Conservation (phyloP, 768 basidiomycete genomes). For the Russula sp. region DNA sequence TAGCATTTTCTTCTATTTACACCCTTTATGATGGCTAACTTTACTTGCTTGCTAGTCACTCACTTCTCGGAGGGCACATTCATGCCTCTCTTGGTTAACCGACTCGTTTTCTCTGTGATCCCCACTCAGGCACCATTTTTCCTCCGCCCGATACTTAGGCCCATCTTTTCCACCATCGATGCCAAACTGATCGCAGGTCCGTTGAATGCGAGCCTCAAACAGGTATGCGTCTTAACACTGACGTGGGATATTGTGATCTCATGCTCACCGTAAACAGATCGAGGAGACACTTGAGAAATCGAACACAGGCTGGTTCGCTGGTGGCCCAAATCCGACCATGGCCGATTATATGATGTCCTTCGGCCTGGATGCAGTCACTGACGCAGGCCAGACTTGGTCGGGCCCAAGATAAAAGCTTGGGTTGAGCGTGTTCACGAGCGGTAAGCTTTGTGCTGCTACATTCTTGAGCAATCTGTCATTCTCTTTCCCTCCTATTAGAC, state of each 20-base stretch:
- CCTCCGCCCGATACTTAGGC: conserved; percentile 38
- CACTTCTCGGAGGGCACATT: conserved; percentile 46
- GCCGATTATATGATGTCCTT: conserved; percentile 50
- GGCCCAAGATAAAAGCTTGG: conserved; percentile 41
- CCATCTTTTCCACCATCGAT: conserved; percentile 35
- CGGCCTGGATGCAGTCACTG: conserved; percentile 36
- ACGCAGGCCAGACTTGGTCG: conserved; percentile 31
- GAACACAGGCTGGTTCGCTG: conserved; percentile 39
- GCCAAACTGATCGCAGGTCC: conserved; percentile 34
- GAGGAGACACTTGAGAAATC: conserved; percentile 25
- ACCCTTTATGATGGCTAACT: background rate
- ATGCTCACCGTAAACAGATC: conserved; percentile 4
- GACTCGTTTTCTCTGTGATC: conserved; percentile 37
- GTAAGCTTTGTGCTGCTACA: conserved; percentile 30
- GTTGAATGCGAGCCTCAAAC: conserved; percentile 34
- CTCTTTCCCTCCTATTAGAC: conserved; percentile 27
- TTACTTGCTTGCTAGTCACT: conserved; percentile 34
- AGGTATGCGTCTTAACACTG: conserved; percentile 31
- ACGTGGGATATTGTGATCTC: background rate
- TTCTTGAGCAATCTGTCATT: conserved; percentile 2
- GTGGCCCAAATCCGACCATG: conserved; percentile 43
- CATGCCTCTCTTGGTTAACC: conserved; percentile 42
- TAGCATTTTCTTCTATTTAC: conserved; percentile 6
- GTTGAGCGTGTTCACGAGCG: conserved; percentile 41
- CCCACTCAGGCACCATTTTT: conserved; percentile 39